A percentile compares a stretch with the other conserved stretches of the same genome.
phyloP scores from a whole-genome alignment of 495 filamentous ascomycete species.

The Elaphomyces granulatus region DNA sequence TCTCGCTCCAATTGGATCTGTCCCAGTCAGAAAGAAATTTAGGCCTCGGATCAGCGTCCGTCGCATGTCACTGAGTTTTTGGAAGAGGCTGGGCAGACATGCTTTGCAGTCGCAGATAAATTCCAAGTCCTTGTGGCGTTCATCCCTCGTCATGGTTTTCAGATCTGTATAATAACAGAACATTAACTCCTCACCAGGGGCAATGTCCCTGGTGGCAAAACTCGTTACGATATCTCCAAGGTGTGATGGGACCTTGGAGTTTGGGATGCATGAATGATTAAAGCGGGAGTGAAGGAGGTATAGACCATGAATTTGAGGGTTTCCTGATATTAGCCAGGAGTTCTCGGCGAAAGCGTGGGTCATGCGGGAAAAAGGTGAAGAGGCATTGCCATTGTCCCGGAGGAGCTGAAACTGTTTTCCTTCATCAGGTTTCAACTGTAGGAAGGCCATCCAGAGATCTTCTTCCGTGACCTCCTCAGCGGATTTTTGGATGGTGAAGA shows the following conservation, averaged over 20 bases:
- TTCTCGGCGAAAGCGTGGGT: no score
- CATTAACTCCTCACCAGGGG: constrained; percentile 9
- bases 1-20: no score
- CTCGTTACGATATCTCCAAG: constrained; percentile 1
- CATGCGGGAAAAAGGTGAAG: no score
- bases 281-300: constrained; percentile 9
- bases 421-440: no score
- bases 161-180: constrained; percentile 3
- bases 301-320: constrained; percentile 5
- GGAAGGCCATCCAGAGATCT: no score
- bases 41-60: constrained; percentile 1
- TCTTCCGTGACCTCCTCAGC: neutral
- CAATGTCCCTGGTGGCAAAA: constrained; percentile 7
- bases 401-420: no score
- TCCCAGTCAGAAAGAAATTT: neutral
- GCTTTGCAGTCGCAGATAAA: constrained; percentile 1
- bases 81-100: constrained; percentile 1
- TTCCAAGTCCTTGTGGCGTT: neutral
- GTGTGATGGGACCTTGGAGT: constrained; percentile 2
- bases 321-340: neutral
- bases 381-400: no score
- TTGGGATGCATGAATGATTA: constrained; percentile 13
- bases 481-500: constrained; percentile 1
- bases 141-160: neutral
- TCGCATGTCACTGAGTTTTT: constrained; percentile 1